phyloP scores from a whole-genome alignment of 179 eudicot genomes.

The Corrigiola litoralis region DNA sequence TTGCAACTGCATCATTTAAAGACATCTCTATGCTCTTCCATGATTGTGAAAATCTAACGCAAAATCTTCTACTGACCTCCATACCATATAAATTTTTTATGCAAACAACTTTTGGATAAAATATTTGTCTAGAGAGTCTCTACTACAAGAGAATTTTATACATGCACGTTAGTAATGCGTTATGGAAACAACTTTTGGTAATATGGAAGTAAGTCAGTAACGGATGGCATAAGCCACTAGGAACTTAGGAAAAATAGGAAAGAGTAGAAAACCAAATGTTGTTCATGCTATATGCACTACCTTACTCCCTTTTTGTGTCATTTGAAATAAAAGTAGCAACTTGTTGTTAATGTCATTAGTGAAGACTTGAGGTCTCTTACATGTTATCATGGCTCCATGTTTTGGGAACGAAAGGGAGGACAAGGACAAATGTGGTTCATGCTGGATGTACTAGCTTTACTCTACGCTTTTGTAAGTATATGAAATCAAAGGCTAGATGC shows the following conservation, averaged over 20 bases:
- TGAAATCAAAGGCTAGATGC: too few species aligned
- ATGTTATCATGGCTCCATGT: background rate
- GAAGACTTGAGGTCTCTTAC: background rate
- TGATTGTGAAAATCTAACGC: slow-evolving; percentile 19
- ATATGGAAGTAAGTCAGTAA: too few species aligned
- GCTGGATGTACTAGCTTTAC: background rate
- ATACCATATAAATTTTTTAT: background rate
- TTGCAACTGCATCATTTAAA: slow-evolving; percentile 33
- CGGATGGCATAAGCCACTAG: background rate
- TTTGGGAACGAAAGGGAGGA: background rate
- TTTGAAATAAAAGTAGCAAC: too few species aligned
- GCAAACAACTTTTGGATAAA: background rate
- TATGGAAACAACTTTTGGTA: too few species aligned
- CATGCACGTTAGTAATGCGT: too few species aligned
- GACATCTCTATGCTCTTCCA: slow-evolving; percentile 31
- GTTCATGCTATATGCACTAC: background rate
- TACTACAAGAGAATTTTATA: too few species aligned
- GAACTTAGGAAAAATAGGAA: background rate
- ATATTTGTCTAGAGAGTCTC: too few species aligned
- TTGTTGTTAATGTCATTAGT: too few species aligned
- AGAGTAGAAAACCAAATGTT: background rate
- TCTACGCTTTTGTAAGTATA: too few species aligned
- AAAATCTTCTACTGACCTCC: background rate
- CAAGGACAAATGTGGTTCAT: background rate
- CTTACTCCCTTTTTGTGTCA: too few species aligned